Conservation (phyloP, 1,284 basidiomycete genomes). For the Cutaneotrichosporon spelunceum region DNA sequence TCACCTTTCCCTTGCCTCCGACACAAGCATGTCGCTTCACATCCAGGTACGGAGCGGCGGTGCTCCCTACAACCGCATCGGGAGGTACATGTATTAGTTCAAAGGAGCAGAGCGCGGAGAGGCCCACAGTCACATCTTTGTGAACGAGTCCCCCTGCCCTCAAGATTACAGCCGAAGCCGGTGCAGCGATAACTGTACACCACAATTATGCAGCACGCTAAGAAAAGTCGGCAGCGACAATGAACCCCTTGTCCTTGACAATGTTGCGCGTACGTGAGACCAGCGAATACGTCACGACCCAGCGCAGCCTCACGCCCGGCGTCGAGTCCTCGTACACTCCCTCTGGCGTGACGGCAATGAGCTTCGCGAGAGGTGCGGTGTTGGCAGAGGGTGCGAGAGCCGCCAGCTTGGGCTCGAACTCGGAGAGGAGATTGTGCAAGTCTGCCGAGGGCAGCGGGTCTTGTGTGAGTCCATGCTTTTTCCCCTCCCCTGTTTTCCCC, state of each 20-base stretch:
- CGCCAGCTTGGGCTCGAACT: conserved; percentile 34
- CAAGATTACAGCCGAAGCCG: too few species aligned
- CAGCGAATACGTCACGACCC: conserved; percentile 50
- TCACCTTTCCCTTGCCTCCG: not conserved
- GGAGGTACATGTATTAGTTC: not conserved
- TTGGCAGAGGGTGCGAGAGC: conserved; percentile 15
- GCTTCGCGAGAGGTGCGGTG: not conserved
- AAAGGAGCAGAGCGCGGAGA: too few species aligned
- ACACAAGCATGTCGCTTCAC: not conserved
- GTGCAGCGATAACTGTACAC: not conserved
- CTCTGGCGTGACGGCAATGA: conserved; percentile 33
- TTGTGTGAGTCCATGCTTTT: conserved; percentile 14
- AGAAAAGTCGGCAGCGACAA: conserved; percentile 6
- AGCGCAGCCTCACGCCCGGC: conserved; percentile 37
- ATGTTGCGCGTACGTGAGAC: conserved; percentile 47
- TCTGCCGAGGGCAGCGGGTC: conserved; percentile 48
- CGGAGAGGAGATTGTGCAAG: conserved; percentile 48
- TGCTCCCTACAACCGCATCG: too few species aligned
- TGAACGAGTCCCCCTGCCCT: not conserved
- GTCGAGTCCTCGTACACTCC: conserved; percentile 27
- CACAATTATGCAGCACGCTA: conserved; percentile 1
- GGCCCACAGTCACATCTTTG: not conserved
- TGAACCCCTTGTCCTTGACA: conserved; percentile 48
- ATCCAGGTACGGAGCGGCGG: not conserved
- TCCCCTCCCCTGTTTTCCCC: too few species aligned